A percentile compares a stretch with the other conserved stretches of the same genome.
phyloP scores from a whole-genome alignment of 2,329 filamentous ascomycete species.

The Gaeumannomyces tritici region DNA sequence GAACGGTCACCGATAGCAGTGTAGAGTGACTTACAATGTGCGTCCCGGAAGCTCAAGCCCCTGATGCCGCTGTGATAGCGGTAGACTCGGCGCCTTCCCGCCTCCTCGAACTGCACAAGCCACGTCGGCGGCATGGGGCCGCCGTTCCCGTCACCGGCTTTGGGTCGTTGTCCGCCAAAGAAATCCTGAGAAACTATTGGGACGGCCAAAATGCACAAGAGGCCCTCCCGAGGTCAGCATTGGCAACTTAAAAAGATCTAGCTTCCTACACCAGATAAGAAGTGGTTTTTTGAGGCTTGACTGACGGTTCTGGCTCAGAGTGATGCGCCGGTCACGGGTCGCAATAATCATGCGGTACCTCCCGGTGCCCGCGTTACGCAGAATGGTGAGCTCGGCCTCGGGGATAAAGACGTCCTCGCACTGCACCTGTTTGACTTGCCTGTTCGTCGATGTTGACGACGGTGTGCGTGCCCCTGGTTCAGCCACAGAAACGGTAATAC shows the following conservation, averaged over 20 bases:
- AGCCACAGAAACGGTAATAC: not conserved
- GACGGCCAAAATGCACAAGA: not conserved
- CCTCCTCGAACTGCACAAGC: not conserved
- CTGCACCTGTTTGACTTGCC: conserved; percentile 12
- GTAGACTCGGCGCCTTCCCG: not conserved
- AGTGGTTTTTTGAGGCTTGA: no score
- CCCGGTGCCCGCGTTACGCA: conserved; percentile 5
- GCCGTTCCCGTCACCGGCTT: not conserved
- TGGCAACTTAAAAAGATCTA: no score
- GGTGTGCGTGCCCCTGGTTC: no score
- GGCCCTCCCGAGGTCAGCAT: no score
- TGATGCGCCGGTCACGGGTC: conserved; percentile 14
- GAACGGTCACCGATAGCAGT: no score
- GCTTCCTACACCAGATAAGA: no score
- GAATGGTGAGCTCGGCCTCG: conserved; percentile 13
- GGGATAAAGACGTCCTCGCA: conserved; percentile 13
- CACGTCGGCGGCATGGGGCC: not conserved
- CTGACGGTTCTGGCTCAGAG: conserved; percentile 12
- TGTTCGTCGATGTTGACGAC: no score
- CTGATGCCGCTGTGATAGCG: not conserved
- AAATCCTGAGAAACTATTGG: not conserved
- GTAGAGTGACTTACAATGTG: not conserved
- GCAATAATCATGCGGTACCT: conserved; percentile 13
- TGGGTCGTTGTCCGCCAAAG: not conserved
- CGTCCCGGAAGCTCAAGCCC: not conserved